phyloP scores from a whole-genome alignment of 805 yeast genomes.

The Teunomyces funiuensis region DNA sequence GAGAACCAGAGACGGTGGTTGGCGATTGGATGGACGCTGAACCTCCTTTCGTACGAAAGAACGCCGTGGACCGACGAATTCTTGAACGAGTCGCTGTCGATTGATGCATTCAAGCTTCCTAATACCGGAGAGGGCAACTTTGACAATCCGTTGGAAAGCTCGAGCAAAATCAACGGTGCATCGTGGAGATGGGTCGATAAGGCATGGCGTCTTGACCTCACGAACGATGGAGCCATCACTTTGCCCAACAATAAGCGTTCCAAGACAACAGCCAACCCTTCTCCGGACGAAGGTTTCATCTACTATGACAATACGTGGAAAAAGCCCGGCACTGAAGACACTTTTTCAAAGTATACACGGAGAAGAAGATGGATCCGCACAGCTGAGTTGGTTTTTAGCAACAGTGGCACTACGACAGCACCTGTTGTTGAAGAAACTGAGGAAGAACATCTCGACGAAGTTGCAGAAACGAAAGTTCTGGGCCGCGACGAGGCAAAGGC shows the following conservation, averaged over 20 bases:
- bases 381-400: conserved; percentile 67
- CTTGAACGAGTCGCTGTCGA: conserved; percentile 76
- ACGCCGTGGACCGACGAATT: conserved; percentile 98
- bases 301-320: conserved; percentile 95
- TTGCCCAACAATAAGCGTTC: conserved; percentile 58
- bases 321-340: conserved; percentile 81
- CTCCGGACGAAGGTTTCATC: conserved; percentile 79
- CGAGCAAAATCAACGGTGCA: conserved; percentile 57
- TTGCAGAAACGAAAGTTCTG: background rate
- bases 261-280: conserved; percentile 66
- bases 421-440: background rate
- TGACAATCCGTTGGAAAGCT: conserved; percentile 27
- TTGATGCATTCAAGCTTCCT: conserved; percentile 79
- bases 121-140: conserved; percentile 48
- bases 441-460: conserved; percentile 4
- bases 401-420: conserved; percentile 4
- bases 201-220: conserved; percentile 86
- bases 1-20: conserved; percentile 97
- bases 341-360: conserved; percentile 87
- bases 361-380: conserved; percentile 95
- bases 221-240: conserved; percentile 83
- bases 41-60: conserved; percentile 86
- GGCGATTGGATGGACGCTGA: conserved; percentile 97
- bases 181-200: conserved; percentile 95
- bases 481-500: conserved; percentile 7